Percentiles rank a stretch among this genome's conserved stretches.
Conservation (phyloP, 2,329 filamentous ascomycete species). For the Pochonia chlamydosporia region DNA sequence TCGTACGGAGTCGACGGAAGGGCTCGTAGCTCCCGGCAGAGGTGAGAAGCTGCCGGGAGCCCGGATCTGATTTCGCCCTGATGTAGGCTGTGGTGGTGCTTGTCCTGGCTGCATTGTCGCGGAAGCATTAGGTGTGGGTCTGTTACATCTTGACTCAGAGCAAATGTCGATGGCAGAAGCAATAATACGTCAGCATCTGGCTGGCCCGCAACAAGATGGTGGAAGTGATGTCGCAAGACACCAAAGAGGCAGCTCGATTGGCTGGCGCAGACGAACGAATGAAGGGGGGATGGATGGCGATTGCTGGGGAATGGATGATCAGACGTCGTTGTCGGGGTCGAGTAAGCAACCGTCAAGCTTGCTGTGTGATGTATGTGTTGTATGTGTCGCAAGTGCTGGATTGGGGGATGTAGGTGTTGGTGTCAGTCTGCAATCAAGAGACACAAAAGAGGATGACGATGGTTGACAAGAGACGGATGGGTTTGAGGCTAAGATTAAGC, state of each 20-base stretch:
- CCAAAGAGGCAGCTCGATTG: neutral
- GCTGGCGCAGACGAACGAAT: neutral
- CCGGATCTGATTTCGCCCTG: constrained; percentile 34
- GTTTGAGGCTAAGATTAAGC: no score
- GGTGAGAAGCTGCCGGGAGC: constrained; percentile 53
- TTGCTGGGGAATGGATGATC: neutral
- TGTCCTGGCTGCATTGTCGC: constrained; percentile 41
- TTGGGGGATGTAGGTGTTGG: neutral
- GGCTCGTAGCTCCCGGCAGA: constrained; percentile 30
- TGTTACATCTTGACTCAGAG: constrained; percentile 38
- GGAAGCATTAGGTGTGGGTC: constrained; percentile 16
- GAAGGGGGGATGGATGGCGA: neutral
- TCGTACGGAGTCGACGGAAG: constrained; percentile 21
- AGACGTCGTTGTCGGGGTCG: neutral
- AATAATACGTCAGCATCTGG: neutral
- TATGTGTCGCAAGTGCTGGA: neutral
- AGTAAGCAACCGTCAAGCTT: neutral
- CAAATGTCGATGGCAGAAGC: neutral
- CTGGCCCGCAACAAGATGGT: neutral
- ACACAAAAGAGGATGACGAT: neutral
- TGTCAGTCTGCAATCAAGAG: neutral
- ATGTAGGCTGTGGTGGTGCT: constrained; percentile 9
- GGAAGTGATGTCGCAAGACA: neutral
- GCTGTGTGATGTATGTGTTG: neutral
- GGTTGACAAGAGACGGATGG: no score